Conservation (phyloP, 805 yeast genomes). For the Grigorovia yakushimaensis region DNA sequence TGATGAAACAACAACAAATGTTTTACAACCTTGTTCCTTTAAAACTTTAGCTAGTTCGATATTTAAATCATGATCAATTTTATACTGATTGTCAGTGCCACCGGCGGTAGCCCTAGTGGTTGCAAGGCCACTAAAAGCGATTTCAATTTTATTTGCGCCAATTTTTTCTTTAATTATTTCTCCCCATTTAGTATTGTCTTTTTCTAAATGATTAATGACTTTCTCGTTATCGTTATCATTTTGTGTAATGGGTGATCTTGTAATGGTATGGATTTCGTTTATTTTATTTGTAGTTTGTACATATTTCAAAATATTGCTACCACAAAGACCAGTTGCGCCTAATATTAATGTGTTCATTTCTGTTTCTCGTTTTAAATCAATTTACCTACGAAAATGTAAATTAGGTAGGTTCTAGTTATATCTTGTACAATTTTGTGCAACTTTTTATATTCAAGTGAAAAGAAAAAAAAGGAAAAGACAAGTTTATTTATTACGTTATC, state of each 20-base stretch:
- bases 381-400: too few species aligned
- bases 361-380: too few species aligned
- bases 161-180: conserved; percentile 24
- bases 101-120: conserved; percentile 59
- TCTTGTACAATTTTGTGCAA: too few species aligned
- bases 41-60: conserved; percentile 64
- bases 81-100: conserved; percentile 61
- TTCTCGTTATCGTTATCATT: conserved; percentile 8
- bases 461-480: too few species aligned
- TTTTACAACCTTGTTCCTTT: conserved; percentile 53
- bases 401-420: too few species aligned
- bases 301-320: conserved; percentile 42
- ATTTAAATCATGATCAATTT: conserved; percentile 69
- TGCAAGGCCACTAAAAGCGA: conserved; percentile 59
- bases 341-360: conserved; percentile 32
- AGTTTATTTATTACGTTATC: too few species aligned
- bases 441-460: too few species aligned
- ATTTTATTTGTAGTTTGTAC: conserved; percentile 33
- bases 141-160: conserved; percentile 23
- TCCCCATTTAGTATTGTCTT: conserved; percentile 45
- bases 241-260: conserved; percentile 38
- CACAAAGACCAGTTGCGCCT: conserved; percentile 79
- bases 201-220: conserved; percentile 33
- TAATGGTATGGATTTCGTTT: conserved; percentile 37
- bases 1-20: conserved; percentile 60